Base-by-base conservation (phyloP, 2,329 filamentous ascomycete genomes). In the Diaporthe sp. region DNA sequence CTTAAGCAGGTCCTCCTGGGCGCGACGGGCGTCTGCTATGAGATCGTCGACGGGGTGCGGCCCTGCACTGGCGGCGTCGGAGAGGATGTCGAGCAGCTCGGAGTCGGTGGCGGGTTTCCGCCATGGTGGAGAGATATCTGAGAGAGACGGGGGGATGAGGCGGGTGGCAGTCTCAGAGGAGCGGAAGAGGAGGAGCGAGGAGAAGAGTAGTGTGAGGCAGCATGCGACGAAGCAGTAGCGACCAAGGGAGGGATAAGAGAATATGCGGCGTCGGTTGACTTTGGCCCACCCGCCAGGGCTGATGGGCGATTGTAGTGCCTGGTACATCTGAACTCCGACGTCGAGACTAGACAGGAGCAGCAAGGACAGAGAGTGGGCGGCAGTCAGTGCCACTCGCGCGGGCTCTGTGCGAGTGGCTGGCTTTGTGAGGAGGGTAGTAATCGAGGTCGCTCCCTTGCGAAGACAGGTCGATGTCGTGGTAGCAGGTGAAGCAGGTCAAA, bases 41-140 rank as follows among this genome's bases (percentile, higher is more conserved):
- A 89, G 80, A 10, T 82, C 80, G 76, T 88, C 86, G 77, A 89
- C 87, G 5, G 87, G 85, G 74, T 89, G 87, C 3, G 74, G 71
- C 17, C 72, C 72, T 13, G 46, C 44, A 46, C 71, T 73, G 28
- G 71, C 57, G 65, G 76, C 58, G 49, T 74, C 67, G 61, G 75
- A 46, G 31, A 72, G 37, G 58, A 67, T 31, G 42, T 76, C 71
- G 79, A 74, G 72, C 75, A 79, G 28, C 78, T 78, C 28, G 70
- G 75, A n/a, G 15, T 75, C 55, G 78, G 76, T 31, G 73, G 71
- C n/a, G 57, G 78, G 60, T 71, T 71, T 53, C 58, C 78, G 77
- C 49, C 51, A 75, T 37, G 68, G 76, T 73, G 37, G 78, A 49
- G 67, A 12, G 34, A 71, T 51, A 4, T 72, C 75, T 10, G 74